Evolutionary conservation across 2,329 filamentous ascomycete species (phyloP).

Genomic region (Aspergillus sp.): DNA sequence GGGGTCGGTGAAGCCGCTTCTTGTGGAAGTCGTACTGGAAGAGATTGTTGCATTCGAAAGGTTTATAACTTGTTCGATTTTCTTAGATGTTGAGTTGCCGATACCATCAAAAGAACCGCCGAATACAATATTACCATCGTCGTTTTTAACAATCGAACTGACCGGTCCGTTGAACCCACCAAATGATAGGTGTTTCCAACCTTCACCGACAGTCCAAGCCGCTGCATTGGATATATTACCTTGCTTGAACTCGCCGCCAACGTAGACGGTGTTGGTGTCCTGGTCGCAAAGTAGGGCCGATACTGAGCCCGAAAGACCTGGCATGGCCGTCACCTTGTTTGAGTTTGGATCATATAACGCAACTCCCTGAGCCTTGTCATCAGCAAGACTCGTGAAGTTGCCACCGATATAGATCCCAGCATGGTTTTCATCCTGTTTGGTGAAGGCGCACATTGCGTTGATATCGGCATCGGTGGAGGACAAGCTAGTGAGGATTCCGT

Average conservation of each 20-base stretch:
- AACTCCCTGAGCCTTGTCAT: constrained; percentile 71
- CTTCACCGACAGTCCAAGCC: constrained; percentile 67
- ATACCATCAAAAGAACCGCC: constrained; percentile 87
- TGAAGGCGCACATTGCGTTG: constrained; percentile 80
- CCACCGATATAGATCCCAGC: constrained; percentile 83
- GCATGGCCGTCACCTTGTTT: constrained; percentile 67
- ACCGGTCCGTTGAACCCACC: constrained; percentile 93
- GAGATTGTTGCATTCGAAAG: constrained; percentile 75
- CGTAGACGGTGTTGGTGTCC: constrained; percentile 75
- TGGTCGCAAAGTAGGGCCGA: constrained; percentile 80
- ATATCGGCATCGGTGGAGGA: constrained; percentile 81
- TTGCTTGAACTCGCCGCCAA: constrained; percentile 82
- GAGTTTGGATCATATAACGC: constrained; percentile 78
- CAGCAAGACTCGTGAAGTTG: constrained; percentile 90
- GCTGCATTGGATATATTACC: constrained; percentile 87
- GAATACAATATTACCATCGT: constrained; percentile 85
- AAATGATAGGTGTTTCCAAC: constrained; percentile 82
- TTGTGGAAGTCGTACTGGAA: constrained; percentile 59
- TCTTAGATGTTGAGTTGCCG: constrained; percentile 70
- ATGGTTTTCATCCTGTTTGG: constrained; percentile 63
- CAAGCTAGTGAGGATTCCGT: constrained; percentile 75
- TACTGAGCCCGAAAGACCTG: constrained; percentile 81
- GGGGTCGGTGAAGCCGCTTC: constrained; percentile 71
- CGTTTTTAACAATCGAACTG: constrained; percentile 75
- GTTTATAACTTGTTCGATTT: constrained; percentile 76